Base-by-base conservation (phyloP, 2,329 filamentous ascomycete species). In the Beauveria medogensis region DNA sequence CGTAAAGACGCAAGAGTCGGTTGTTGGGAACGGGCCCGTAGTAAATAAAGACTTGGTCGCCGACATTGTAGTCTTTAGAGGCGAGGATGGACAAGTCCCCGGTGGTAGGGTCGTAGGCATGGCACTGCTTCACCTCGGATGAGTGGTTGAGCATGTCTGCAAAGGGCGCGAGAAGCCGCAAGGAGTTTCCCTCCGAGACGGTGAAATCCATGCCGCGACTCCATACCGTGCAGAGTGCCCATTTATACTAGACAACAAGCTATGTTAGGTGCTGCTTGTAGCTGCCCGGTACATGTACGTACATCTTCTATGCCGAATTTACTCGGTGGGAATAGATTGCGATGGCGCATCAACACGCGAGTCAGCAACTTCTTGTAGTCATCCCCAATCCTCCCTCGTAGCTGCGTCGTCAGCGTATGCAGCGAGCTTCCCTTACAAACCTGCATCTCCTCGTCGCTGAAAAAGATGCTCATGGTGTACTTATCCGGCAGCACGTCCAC, bases 101-200 rank as follows among this genome's bases (percentile, higher is more conserved):
- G 59, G 71, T 70, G 54, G 62, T 64, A 44, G 64, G 57, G 67
- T 73, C 69, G 62, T 73, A 73, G 63, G 67, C 69, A 63, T 74
- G 71, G 60, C 72, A 73, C 63, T 71, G 69, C 66, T 68, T 67
- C 40, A 69, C 69, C 30, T 70, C 67, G 64, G 66, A 63, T 20
- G 69, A 70, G 67, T 74, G 72, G 66, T 74, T 73, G 55, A 74
- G 63, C 72, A 74, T 74, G 63, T 74, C 71, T 55, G 72, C 71
- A 50, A 73, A 72, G 40, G 71, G 72, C 55, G 71, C 70, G 61
- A 73, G 6, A 10, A 62, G 41, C 2, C 60, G 60, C 9, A 55
- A n/a, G 0, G 60, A 50, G 9, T 44, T 46, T 3, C 22, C 43
- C 14, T 41, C 43, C 10, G 55, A n/a, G 48, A 59, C 22, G 14